Base-by-base conservation (phyloP, 768 basidiomycete species). In the Naematelia encephala region DNA sequence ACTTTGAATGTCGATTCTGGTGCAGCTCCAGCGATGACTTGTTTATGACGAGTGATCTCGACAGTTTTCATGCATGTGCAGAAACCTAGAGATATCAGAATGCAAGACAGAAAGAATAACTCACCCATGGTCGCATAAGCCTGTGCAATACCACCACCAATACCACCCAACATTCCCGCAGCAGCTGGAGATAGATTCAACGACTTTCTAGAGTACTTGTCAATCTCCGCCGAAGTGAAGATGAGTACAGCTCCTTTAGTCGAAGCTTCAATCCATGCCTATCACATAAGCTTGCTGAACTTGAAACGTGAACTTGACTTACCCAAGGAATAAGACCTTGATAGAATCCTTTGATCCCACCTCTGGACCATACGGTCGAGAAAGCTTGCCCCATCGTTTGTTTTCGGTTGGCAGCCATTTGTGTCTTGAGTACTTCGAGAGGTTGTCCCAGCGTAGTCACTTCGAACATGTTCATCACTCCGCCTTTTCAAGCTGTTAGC, bases 201-300 rank as follows among this genome's bases (percentile, higher is more conserved):
- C 8, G 73, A 66, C 47, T 85, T 81, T 19, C 81, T 79, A 19
- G 83, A 82, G 55, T 66, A 64, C 16, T 85, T 83, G 78, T 98
- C 92, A 29, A 98, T 88, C 78, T 99, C 96, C 3, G 92, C 89
- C 23, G 96, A 93, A 14, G 93, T 86, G 81, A 99, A 98, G 61
- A 99, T 82, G 21, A 99, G 84, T 27, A 99, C 96, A 56, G 84
- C 96, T 53, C 96, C 96, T 77, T 99, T 99, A 0, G 96, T 98
- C 3, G 93, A 96, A 10, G 96, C 96, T 78, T 99, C 96, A 70
- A 99, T 94, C 96, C 96, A 98, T 34, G 96, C 96, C 92, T 96
- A 63, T 11, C 47, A 25, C 27, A 13, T 50, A 22, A 29, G 27
- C 27, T 1, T 4, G 21, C 30, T 56, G 21, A 8, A 50, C 3